Percentiles rank a stretch among this genome's conserved stretches.
Evolutionary conservation across 148 eudicot species (phyloP).

Genomic region (Persicaria maculosa): DNA sequence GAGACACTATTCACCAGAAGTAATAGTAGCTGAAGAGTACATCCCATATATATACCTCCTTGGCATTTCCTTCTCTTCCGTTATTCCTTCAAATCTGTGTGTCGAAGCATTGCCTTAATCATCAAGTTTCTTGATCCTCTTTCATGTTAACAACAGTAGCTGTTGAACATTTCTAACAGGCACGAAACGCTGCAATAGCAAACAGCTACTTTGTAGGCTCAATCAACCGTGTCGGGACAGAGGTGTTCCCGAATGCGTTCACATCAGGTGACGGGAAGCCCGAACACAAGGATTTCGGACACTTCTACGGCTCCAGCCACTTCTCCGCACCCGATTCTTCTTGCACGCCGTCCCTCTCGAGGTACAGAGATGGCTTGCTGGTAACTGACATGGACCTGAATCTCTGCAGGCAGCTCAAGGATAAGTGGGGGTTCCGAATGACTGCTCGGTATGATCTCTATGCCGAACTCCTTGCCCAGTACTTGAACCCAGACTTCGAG

Average conservation of each 20-base stretch:
- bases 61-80: too few relatives aligned
- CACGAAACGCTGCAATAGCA: slow-evolving; percentile 95
- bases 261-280: slow-evolving; percentile 98
- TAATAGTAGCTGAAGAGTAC: too few relatives aligned
- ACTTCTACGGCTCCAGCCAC: slow-evolving; percentile 95
- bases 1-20: too few relatives aligned
- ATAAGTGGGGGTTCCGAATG: slow-evolving; percentile 97
- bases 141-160: not conserved
- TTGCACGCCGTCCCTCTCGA: slow-evolving; percentile 80
- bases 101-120: too few relatives aligned
- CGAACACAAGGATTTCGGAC: slow-evolving; percentile 86
- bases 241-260: slow-evolving; percentile 78
- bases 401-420: slow-evolving; percentile 86
- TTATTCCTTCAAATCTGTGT: too few relatives aligned
- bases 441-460: slow-evolving; percentile 79
- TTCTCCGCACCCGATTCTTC: slow-evolving; percentile 96
- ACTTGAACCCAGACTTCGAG: slow-evolving; percentile 64
- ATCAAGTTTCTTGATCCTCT: not conserved
- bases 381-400: slow-evolving; percentile 92
- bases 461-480: slow-evolving; percentile 61
- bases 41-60: too few relatives aligned
- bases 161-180: slow-evolving; percentile 36
- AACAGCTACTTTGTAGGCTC: slow-evolving; percentile 92
- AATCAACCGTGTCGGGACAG: slow-evolving; percentile 93
- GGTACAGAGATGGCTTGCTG: slow-evolving; percentile 70